These are phyloP conservation scores for Iris macrosiphon DNA, from an alignment of 106 monocot species.

Conservation along the genomic window DNA sequence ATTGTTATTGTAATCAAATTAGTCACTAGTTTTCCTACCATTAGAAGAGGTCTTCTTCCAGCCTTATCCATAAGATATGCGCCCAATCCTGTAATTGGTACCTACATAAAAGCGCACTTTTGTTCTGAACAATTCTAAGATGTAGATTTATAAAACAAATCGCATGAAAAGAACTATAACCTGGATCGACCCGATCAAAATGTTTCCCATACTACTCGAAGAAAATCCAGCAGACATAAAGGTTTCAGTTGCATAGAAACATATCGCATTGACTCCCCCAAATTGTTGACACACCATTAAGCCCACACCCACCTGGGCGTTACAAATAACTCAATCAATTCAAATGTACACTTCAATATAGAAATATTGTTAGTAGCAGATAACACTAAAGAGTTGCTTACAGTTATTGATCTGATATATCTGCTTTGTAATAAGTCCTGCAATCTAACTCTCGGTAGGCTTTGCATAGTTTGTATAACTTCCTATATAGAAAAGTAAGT, in stretches of 20 bases:
- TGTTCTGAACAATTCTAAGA: background rate
- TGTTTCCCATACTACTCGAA: slow-evolving; percentile 50
- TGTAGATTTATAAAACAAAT: background rate
- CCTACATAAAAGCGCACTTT: slow-evolving; percentile 15
- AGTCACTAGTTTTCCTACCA: slow-evolving; percentile 28
- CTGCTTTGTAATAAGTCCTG: too few species aligned
- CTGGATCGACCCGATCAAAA: slow-evolving; percentile 51
- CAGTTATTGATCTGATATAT: too few species aligned
- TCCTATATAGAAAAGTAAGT: too few species aligned
- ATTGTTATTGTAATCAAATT: background rate
- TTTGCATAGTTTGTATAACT: too few species aligned
- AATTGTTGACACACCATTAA: slow-evolving; percentile 65
- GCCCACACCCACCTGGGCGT: slow-evolving; percentile 64
- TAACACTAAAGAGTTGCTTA: too few species aligned
- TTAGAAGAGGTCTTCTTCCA: slow-evolving; percentile 71
- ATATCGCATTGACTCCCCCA: slow-evolving; percentile 61
- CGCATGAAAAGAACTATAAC: slow-evolving; percentile 14
- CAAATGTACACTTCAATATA: too few species aligned
- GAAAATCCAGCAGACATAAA: slow-evolving; percentile 68
- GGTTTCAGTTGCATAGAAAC: slow-evolving; percentile 52
- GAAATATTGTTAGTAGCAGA: too few species aligned
- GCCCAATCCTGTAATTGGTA: slow-evolving; percentile 57
- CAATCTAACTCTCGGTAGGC: too few species aligned
- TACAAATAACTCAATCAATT: too few species aligned
- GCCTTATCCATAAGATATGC: slow-evolving; percentile 70